Evolutionary conservation across 164 flowering plant species (phyloP).

Genomic region (Protea cynaroides): DNA sequence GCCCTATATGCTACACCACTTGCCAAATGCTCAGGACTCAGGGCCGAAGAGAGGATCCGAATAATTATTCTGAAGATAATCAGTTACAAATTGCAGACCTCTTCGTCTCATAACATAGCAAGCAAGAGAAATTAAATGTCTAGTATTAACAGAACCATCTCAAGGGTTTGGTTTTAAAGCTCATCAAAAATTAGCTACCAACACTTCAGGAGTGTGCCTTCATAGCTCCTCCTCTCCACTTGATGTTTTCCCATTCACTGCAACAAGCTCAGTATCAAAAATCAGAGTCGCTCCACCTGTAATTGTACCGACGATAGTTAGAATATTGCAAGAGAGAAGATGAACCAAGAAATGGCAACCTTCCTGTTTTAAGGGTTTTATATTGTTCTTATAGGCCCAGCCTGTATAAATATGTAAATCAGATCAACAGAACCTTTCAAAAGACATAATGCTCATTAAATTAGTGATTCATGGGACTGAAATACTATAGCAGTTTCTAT

Average conservation of each 20-base stretch:
- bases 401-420: no score
- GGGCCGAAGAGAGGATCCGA: no score
- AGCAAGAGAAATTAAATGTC: not conserved
- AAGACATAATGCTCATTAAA: no score
- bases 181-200: not conserved
- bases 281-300: conserved; percentile 94
- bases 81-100: no score
- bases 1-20: no score
- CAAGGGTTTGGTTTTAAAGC: not conserved
- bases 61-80: no score
- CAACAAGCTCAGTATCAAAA: conserved; percentile 92
- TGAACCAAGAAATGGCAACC: not conserved
- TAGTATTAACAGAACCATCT: not conserved
- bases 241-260: conserved; percentile 64
- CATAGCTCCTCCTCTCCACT: conserved; percentile 32
- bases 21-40: no score
- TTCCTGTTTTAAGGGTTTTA: not conserved
- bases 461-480: no score
- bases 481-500: no score
- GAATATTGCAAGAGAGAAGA: not conserved
- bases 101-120: no score
- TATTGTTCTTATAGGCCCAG: not conserved
- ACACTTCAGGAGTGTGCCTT: not conserved
- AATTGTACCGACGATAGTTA: conserved; percentile 2
- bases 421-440: no score